These are phyloP conservation scores for Phytophthora colocasiae DNA, from an alignment of 352 stramenopile species.

Conservation along the genomic window DNA sequence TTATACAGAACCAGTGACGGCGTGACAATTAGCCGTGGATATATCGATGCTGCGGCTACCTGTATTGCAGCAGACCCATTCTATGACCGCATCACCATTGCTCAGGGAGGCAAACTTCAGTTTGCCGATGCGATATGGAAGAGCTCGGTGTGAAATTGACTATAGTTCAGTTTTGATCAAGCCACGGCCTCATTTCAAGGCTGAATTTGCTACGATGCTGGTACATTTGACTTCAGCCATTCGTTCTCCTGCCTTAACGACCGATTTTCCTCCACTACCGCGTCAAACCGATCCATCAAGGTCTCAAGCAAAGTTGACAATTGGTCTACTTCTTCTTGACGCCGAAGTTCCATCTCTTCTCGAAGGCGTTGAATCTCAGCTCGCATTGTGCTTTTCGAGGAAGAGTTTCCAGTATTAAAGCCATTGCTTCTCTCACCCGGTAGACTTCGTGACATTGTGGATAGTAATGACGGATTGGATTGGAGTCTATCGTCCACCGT, in stretches of 20 bases:
- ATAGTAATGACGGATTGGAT: constrained; percentile 21
- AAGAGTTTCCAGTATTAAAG: not conserved
- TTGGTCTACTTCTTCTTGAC: constrained; percentile 47
- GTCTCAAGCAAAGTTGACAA: constrained; percentile 43
- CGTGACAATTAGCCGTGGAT: constrained; percentile 41
- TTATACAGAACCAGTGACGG: constrained; percentile 51
- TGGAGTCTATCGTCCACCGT: constrained; percentile 7
- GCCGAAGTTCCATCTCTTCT: constrained; percentile 48
- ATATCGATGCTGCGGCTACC: constrained; percentile 36
- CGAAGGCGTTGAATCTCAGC: constrained; percentile 45
- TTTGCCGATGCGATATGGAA: constrained; percentile 42
- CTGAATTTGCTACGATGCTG: constrained; percentile 22
- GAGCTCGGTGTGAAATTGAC: constrained; percentile 3
- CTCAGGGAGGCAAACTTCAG: constrained; percentile 28
- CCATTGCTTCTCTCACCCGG: constrained; percentile 1
- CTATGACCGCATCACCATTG: constrained; percentile 42
- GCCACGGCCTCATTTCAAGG: constrained; percentile 7
- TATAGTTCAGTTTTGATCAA: constrained; percentile 19
- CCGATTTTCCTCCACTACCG: constrained; percentile 47
- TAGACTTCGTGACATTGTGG: constrained; percentile 15
- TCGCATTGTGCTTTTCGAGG: constrained; percentile 29
- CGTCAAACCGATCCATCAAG: constrained; percentile 47
- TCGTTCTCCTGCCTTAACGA: constrained; percentile 51
- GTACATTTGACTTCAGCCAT: constrained; percentile 43
- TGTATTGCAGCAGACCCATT: constrained; percentile 50